A percentile compares a stretch with the other conserved stretches of the same genome.
Conservation (phyloP, 495 filamentous ascomycete genomes). For the Penicillium cosmopolitanum region DNA sequence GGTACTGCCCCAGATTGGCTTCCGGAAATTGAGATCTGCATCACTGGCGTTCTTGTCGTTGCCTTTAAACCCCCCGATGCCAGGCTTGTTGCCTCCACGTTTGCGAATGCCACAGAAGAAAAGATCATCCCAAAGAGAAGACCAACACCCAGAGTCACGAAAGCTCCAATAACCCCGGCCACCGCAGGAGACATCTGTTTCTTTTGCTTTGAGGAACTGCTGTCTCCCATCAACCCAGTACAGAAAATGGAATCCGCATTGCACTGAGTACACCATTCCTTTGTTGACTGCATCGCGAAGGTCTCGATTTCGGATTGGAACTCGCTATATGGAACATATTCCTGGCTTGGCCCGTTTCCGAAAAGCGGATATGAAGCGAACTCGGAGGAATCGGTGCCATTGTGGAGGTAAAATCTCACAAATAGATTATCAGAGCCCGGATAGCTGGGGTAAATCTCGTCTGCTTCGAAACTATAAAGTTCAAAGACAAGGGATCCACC, state of each 20-base stretch:
- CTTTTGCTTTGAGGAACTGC: constrained; percentile 8
- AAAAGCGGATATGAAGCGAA: constrained; percentile 70
- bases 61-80: constrained; percentile 53
- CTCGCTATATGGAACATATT: constrained; percentile 60
- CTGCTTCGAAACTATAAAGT: constrained; percentile 63
- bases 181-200: constrained; percentile 44
- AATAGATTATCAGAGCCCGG: constrained; percentile 61
- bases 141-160: constrained; percentile 43
- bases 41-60: constrained; percentile 52
- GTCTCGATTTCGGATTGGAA: constrained; percentile 63
- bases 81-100: constrained; percentile 24
- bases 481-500: constrained; percentile 74
- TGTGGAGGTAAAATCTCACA: constrained; percentile 78
- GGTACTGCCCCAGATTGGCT: constrained; percentile 28
- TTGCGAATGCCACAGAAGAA: constrained; percentile 48
- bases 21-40: constrained; percentile 47
- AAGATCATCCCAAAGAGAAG: constrained; percentile 31
- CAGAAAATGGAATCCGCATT: constrained; percentile 66
- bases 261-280: constrained; percentile 72
- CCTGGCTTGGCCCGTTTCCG: constrained; percentile 52
- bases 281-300: constrained; percentile 60
- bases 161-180: constrained; percentile 58
- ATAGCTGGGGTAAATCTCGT: constrained; percentile 44
- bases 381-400: constrained; percentile 63
- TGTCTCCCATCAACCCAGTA: constrained; percentile 36